Evolutionary conservation across 2,329 filamentous ascomycete genomes (phyloP).

Genomic region (Nothopassalora personata): DNA sequence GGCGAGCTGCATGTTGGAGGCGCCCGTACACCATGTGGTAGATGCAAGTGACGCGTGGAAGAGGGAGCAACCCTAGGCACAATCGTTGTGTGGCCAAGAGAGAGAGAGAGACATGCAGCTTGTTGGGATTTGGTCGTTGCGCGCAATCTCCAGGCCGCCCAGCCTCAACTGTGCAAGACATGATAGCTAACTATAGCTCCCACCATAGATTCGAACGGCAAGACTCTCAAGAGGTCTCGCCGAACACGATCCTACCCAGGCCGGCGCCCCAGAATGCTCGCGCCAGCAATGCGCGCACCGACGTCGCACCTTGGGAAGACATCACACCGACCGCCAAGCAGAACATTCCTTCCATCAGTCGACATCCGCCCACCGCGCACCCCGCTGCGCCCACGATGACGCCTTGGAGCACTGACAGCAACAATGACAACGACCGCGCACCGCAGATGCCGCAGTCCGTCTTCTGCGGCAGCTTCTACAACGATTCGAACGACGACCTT

Average conservation of each 20-base stretch:
- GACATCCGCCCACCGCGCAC: conserved; percentile 51
- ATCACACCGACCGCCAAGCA: conserved; percentile 17
- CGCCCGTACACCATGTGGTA: background rate
- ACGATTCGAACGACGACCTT: conserved; percentile 69
- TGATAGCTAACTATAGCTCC: conserved; percentile 24
- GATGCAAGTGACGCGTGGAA: background rate
- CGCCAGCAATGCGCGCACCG: conserved; percentile 40
- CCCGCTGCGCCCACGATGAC: conserved; percentile 51
- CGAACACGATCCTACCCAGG: conserved; percentile 32
- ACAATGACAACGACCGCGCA: conserved; percentile 25
- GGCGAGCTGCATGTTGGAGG: background rate
- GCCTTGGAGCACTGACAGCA: conserved; percentile 41
- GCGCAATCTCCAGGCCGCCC: conserved; percentile 24
- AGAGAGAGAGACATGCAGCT: conserved; percentile 7
- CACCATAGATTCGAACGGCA: conserved; percentile 38
- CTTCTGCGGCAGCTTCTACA: conserved; percentile 53
- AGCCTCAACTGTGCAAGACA: conserved; percentile 15
- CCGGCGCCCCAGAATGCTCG: conserved; percentile 41
- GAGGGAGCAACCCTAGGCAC: background rate
- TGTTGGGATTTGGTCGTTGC: background rate
- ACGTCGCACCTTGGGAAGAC: conserved; percentile 50
- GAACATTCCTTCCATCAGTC: conserved; percentile 38
- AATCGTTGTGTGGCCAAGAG: background rate
- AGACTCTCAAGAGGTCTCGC: conserved; percentile 40
- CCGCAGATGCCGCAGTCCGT: conserved; percentile 40